Base-by-base conservation (phyloP, 306 rosid genomes). In the Gastrolobium villosum region DNA sequence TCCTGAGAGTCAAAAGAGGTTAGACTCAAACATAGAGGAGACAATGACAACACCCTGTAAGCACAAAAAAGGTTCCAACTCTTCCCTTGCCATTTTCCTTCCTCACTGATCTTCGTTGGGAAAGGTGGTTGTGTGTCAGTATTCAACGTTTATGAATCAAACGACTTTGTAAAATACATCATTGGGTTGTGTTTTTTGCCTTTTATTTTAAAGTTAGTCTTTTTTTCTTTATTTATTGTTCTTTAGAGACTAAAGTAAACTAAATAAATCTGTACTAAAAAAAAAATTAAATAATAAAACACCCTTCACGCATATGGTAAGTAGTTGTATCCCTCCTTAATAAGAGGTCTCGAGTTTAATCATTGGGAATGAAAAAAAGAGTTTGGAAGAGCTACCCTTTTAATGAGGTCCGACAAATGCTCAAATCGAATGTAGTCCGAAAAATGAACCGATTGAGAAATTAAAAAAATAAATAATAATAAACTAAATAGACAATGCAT, bases 21-120 rank as follows among this genome's bases (percentile, higher is more conserved):
- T 34, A 52, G 72, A 72, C 45, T 78, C 14, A 46, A 65, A 46
- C 32, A 53, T 26, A 62, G 62, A 69, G 81, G 78, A 65, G 69
- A 72, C 70, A 78, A 59, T 84, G 82, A 79, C 84, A 41, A 74
- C 50, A 75, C 75, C 35, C 14, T 43, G 81, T 37, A 54, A 50
- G 30, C 69, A 71, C 48, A 54, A 48, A 56, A 79, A 43, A 67
- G n/a, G 49, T 46, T 13, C 14, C 30, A 13, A 6, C 11, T 49
- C 43, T 55, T 34, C 35, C 37, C 10, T 69, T 57, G 31, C 54
- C 54, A 30, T 71, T 75, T 80, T 28, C 43, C 41, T 41, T 75
- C n/a, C 36, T 62, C 72, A 10, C 44, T 6, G 6, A 10, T 79
- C 49, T 61, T 26, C 6, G 44, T 45, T 64, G 60, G 48, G 53